Percentiles rank a stretch among this genome's conserved stretches.
Evolutionary conservation across 495 filamentous ascomycete species (phyloP).

Genomic region (Tuber brumale): DNA sequence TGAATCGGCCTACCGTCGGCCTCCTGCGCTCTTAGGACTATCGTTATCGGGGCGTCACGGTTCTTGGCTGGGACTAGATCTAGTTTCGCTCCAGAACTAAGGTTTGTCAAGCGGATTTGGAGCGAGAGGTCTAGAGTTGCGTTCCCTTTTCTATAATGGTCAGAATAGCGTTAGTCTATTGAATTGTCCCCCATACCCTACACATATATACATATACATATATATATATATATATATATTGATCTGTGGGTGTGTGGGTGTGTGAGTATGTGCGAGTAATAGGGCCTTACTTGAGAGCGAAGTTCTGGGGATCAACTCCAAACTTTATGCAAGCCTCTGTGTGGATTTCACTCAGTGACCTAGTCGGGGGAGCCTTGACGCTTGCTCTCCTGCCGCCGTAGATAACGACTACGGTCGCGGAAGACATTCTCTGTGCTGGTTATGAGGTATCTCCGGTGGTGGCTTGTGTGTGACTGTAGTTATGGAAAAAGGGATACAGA

Average conservation of each 20-base stretch:
- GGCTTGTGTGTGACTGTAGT: not conserved
- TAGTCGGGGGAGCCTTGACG: conserved; percentile 77
- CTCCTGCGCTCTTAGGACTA: conserved; percentile 69
- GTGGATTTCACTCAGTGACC: conserved; percentile 71
- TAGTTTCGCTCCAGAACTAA: conserved; percentile 78
- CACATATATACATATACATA: not conserved
- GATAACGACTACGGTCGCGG: conserved; percentile 74
- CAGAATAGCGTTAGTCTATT: conserved; percentile 21
- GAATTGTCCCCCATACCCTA: conserved; percentile 1
- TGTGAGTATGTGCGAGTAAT: not conserved
- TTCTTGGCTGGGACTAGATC: conserved; percentile 59
- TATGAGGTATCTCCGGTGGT: not conserved
- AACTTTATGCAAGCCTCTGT: conserved; percentile 80
- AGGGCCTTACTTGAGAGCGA: conserved; percentile 65
- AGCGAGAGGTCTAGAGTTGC: conserved; percentile 78
- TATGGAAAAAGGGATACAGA: not conserved
- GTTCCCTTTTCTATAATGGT: conserved; percentile 58
- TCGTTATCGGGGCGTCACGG: conserved; percentile 68
- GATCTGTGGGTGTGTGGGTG: not conserved
- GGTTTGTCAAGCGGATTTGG: conserved; percentile 76
- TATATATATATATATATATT: not conserved
- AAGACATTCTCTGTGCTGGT: conserved; percentile 56
- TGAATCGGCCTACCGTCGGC: conserved; percentile 54
- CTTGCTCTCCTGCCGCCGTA: conserved; percentile 64
- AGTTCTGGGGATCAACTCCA: conserved; percentile 61